Percentiles rank a stretch among this genome's conserved stretches.
Evolutionary conservation across 495 filamentous ascomycete genomes (phyloP).

Genomic region (Hypoxylon intermedium): DNA sequence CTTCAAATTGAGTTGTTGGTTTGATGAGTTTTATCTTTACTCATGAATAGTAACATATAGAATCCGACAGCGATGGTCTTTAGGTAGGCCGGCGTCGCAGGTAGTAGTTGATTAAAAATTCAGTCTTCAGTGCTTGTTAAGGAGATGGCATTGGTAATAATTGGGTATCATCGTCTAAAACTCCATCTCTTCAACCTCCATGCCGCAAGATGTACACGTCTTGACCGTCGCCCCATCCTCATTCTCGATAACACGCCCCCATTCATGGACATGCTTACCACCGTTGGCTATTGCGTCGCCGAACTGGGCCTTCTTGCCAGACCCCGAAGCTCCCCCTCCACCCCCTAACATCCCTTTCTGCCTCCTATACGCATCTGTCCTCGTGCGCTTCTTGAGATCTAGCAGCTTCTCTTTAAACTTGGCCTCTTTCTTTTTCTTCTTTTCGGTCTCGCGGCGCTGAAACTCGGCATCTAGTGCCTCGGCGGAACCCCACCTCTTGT

Average conservation of each 20-base stretch:
- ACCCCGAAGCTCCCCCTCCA: conserved; percentile 50
- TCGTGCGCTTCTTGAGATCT: conserved; percentile 90
- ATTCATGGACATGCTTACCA: conserved; percentile 87
- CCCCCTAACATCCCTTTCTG: conserved; percentile 51
- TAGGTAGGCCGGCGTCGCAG: no score
- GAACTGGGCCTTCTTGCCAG: conserved; percentile 62
- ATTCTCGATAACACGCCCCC: conserved; percentile 82
- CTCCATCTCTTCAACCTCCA: conserved; percentile 97
- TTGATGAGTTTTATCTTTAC: no score
- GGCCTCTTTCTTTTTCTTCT: conserved; percentile 85
- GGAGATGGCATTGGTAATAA: neutral
- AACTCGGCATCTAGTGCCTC: conserved; percentile 92
- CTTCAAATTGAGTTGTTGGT: no score
- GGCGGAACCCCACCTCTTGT: conserved; percentile 79
- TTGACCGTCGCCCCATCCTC: conserved; percentile 81
- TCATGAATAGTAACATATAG: no score
- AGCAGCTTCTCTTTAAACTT: conserved; percentile 89
- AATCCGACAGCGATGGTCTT: no score
- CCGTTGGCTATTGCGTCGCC: conserved; percentile 73
- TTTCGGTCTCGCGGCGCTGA: conserved; percentile 76
- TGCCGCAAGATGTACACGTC: conserved; percentile 87
- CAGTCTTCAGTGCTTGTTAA: no score
- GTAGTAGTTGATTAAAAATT: no score
- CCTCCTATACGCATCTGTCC: conserved; percentile 86
- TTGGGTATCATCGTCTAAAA: conserved; percentile 59